phyloP scores from a whole-genome alignment of 768 basidiomycete species.

The Termitomyces sp. region DNA sequence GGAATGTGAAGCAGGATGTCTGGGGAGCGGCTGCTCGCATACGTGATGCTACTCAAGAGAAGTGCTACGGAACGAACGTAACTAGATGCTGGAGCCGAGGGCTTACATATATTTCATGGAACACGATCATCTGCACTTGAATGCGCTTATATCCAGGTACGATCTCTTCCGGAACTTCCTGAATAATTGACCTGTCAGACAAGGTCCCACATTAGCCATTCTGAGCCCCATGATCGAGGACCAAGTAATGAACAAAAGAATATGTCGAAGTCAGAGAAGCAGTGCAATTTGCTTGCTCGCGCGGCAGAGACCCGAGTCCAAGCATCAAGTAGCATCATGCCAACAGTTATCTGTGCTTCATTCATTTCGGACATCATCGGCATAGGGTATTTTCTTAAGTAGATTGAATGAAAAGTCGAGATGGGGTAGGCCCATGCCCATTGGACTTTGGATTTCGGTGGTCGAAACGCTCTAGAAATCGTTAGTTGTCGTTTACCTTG shows the following conservation, averaged over 20 bases:
- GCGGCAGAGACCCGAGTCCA: background rate
- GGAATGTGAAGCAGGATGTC: background rate
- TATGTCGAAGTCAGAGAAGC: background rate
- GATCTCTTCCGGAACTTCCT: background rate
- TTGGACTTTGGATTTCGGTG: background rate
- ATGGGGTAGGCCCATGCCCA: too few species aligned
- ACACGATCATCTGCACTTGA: background rate
- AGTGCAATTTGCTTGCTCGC: background rate
- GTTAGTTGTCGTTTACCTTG: background rate
- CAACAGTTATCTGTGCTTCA: background rate
- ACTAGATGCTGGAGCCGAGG: background rate
- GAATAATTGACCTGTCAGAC: background rate
- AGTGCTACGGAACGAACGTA: background rate
- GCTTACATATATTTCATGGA: background rate
- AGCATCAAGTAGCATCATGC: background rate
- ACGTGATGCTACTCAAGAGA: background rate
- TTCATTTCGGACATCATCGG: background rate
- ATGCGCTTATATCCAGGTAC: background rate
- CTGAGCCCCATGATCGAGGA: background rate
- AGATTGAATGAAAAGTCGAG: background rate
- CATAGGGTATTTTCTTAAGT: background rate
- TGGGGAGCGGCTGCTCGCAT: background rate
- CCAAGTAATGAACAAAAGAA: background rate
- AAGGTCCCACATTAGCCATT: background rate
- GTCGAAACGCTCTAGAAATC: background rate